Base-by-base conservation (phyloP, 306 rosid genomes). In the Erythrophleum fordii region DNA sequence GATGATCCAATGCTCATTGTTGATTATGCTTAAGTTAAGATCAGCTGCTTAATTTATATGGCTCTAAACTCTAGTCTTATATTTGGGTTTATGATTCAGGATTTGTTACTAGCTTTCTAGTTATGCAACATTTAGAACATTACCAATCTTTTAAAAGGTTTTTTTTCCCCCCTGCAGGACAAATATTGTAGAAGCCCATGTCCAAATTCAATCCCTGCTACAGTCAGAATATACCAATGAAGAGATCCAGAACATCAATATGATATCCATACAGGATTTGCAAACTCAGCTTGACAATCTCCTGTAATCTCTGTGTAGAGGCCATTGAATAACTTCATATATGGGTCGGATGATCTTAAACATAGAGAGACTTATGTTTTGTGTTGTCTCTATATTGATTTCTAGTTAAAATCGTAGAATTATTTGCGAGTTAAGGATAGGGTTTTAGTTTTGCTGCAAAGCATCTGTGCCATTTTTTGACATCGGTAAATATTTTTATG, bases 101-200 rank as follows among this genome's bases (percentile, higher is more conserved):
- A 79, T 73, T 37, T 65, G 49, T 64, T 66, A 29, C 45, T 60
- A 14, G 8, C 11, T 66, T 67, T 46, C 53, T 28, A 39, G 56
- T 55, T 70, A 64, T 71, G 84, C 71, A 49, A 16, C 6, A 37
- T 20, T 25, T 53, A 48, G 76, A 66, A 58, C 48, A 72, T 74
- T 35, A 59, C 37, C 31, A 23, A 28, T 71, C 60, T 46, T n/a
- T n/a, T 67, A 55, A 71, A 71, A 49, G 37, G 65, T 10, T 77
- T 77, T 34, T 46, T n/a, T n/a, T n/a, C n/a, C 29, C 28, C 35
- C 23, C 9, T 73, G 81, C 77, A 95, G 99, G 86, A 94, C 97
- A 75, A 95, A 95, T 80, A 93, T 95, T 17, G 88, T 93, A 64
- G 99, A 95, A 86, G 99, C 99, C 65, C 98, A 95, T 82, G 75